These are phyloP conservation scores for Trichomonas gallinae DNA, from an alignment of 208 protist genomes.

Conservation along the genomic window DNA sequence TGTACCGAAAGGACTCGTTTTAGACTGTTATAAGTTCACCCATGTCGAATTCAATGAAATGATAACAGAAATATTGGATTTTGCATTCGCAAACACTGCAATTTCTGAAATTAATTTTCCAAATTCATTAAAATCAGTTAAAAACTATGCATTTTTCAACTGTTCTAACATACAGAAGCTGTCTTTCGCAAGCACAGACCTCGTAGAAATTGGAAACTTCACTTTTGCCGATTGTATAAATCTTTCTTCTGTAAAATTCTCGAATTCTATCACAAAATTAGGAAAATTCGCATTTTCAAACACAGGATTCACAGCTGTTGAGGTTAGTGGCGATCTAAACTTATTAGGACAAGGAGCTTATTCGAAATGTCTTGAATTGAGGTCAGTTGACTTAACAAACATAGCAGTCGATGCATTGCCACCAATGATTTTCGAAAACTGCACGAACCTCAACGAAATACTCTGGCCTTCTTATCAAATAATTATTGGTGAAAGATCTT, in stretches of 20 bases:
- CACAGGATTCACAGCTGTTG: not conserved
- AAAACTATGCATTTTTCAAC: not conserved
- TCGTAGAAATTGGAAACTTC: not conserved
- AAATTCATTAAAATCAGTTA: not conserved
- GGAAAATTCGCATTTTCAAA: not conserved
- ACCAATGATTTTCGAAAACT: not conserved
- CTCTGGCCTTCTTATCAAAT: not conserved
- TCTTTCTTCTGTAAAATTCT: not conserved
- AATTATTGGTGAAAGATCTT: not conserved
- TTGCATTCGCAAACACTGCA: not conserved
- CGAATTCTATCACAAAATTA: not conserved
- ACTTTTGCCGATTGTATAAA: not conserved
- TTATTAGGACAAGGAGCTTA: not conserved
- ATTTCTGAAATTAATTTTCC: not conserved
- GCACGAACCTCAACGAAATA: not conserved
- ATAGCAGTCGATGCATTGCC: not conserved
- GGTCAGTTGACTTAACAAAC: not conserved
- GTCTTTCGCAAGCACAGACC: not conserved
- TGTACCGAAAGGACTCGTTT: not conserved
- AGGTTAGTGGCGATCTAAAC: not conserved
- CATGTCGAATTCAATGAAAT: not conserved
- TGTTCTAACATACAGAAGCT: not conserved
- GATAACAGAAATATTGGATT: not conserved
- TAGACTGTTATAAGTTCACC: not conserved
- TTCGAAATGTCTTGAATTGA: not conserved